Conservation (phyloP, 495 filamentous ascomycete genomes). For the Aspergillus kassunensis region DNA sequence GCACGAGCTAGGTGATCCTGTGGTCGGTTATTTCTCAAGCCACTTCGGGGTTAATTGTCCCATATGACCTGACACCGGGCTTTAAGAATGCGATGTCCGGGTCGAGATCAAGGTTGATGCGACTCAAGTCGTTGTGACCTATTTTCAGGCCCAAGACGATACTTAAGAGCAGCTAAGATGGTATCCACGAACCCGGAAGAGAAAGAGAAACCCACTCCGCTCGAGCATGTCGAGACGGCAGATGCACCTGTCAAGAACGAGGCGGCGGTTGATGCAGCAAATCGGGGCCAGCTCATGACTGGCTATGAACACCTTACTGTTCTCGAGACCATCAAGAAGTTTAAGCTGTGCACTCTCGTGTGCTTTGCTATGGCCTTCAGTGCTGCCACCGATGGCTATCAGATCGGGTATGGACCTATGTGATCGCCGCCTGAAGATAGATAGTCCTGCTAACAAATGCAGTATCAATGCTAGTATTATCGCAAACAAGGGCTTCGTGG, state of each 20-base stretch:
- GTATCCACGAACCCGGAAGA: neutral
- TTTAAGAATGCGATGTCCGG: neutral
- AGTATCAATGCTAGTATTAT: slow-evolving; percentile 16
- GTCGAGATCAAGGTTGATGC: no score
- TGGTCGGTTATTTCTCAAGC: no score
- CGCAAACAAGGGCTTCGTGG: slow-evolving; percentile 11
- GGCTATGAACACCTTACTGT: slow-evolving; percentile 6
- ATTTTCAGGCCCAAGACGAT: no score
- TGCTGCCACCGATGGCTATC: slow-evolving; percentile 13
- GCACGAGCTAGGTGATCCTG: no score
- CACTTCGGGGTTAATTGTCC: no score
- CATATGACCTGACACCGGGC: no score
- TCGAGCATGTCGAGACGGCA: slow-evolving; percentile 4
- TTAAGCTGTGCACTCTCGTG: slow-evolving; percentile 6
- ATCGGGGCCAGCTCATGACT: neutral
- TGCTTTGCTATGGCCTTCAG: slow-evolving; percentile 16
- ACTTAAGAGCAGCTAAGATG: no score
- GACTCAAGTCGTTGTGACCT: no score
- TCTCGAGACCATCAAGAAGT: slow-evolving; percentile 5
- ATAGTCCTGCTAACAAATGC: neutral
- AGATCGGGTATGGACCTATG: slow-evolving; percentile 9
- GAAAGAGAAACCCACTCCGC: neutral
- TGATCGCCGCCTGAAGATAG: no score
- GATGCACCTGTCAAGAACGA: neutral
- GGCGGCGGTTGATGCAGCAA: slow-evolving; percentile 2